Evolutionary conservation across 805 yeast species (phyloP).

Genomic region (Lachancea sp.): DNA sequence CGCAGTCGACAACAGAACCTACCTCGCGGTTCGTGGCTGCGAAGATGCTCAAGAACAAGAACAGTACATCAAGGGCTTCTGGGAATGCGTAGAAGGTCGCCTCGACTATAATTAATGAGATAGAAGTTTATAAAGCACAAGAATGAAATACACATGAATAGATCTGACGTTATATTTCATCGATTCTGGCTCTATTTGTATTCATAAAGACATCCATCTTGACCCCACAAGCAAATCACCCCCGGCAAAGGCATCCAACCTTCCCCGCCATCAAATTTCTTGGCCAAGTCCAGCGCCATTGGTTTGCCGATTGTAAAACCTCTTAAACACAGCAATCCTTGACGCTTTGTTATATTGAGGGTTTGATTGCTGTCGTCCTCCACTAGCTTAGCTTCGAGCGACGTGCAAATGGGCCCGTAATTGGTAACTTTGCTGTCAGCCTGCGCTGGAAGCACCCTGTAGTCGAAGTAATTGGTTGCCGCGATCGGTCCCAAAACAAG

Average conservation of each 20-base stretch:
- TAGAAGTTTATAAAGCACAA: background rate
- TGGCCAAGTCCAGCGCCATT: conserved; percentile 28
- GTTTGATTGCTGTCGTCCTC: conserved; percentile 28
- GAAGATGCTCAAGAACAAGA: conserved; percentile 34
- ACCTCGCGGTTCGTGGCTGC: conserved; percentile 51
- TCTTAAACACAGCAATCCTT: conserved; percentile 50
- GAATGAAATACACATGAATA: background rate
- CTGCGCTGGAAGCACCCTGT: conserved; percentile 39
- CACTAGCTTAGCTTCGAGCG: conserved; percentile 53
- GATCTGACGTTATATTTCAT: background rate
- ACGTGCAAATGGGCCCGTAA: conserved; percentile 54
- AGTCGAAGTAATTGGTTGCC: conserved; percentile 56
- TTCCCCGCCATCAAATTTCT: conserved; percentile 38
- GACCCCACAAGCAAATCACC: conserved; percentile 55
- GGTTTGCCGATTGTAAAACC: conserved; percentile 64
- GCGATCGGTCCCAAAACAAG: conserved; percentile 51
- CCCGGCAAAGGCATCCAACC: conserved; percentile 49
- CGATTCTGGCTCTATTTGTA: conserved; percentile 15
- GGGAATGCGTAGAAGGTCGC: conserved; percentile 46
- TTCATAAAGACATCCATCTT: conserved; percentile 65
- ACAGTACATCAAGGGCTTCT: conserved; percentile 44
- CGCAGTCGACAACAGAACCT: conserved; percentile 47
- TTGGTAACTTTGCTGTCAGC: conserved; percentile 32
- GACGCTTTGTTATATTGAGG: conserved; percentile 32
- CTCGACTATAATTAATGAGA: conserved; percentile 33